These are phyloP conservation scores for Ophiostoma pallidulum DNA, from an alignment of 2,329 filamentous ascomycete species.

Conservation along the genomic window DNA sequence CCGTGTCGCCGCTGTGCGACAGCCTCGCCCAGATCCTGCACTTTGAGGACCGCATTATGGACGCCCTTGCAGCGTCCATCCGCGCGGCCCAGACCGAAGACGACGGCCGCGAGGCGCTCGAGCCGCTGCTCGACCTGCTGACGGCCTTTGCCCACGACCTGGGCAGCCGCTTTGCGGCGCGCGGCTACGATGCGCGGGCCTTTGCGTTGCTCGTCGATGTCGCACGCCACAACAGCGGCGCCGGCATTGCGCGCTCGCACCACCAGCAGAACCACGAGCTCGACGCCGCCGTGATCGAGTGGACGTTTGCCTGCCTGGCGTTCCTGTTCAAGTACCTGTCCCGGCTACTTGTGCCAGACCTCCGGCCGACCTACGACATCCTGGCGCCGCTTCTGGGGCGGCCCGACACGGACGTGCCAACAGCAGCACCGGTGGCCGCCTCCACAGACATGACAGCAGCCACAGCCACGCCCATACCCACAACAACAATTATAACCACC, in stretches of 20 bases:
- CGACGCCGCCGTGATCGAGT: constrained; percentile 86
- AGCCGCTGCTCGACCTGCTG: constrained; percentile 79
- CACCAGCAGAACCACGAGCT: constrained; percentile 49
- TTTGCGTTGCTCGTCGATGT: constrained; percentile 69
- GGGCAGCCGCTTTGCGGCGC: constrained; percentile 69
- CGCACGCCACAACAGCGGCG: constrained; percentile 32
- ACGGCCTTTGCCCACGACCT: constrained; percentile 93
- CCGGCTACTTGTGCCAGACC: constrained; percentile 71
- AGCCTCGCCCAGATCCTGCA: constrained; percentile 87
- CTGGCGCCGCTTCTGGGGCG: constrained; percentile 80
- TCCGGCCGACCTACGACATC: constrained; percentile 74
- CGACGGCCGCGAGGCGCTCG: constrained; percentile 66
- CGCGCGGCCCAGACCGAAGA: constrained; percentile 37
- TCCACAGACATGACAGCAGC: not conserved
- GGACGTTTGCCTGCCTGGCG: constrained; percentile 88
- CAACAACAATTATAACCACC: not conserved
- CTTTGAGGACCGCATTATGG: constrained; percentile 79
- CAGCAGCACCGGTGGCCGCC: not conserved
- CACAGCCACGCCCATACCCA: not conserved
- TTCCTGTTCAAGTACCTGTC: constrained; percentile 98
- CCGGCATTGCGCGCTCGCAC: constrained; percentile 9
- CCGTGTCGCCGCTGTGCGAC: constrained; percentile 70
- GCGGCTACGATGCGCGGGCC: constrained; percentile 62
- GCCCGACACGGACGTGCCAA: constrained; percentile 28
- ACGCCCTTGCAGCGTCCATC: constrained; percentile 65